These are phyloP conservation scores for Suillus subalutaceus DNA, from an alignment of 768 basidiomycete species.

Conservation along the genomic window DNA sequence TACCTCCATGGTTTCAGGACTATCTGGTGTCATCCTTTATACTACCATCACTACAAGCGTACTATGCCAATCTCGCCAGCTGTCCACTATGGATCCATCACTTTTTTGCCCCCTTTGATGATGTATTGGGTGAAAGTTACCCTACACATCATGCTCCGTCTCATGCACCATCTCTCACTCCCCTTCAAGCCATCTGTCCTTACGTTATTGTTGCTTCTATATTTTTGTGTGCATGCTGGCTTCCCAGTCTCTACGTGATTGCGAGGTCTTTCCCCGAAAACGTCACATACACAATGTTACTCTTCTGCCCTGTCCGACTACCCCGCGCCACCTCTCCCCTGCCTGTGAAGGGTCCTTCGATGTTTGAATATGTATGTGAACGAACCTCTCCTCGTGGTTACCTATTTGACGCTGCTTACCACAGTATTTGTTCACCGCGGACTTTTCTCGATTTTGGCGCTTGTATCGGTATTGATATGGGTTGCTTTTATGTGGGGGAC, in stretches of 20 bases:
- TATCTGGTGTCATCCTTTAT: slow-evolving; percentile 1
- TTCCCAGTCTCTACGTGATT: slow-evolving; percentile 26
- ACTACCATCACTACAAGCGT: slow-evolving; percentile 18
- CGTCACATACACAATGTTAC: slow-evolving; percentile 15
- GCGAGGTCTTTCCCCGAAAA: slow-evolving; percentile 31
- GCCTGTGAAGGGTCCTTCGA: slow-evolving; percentile 21
- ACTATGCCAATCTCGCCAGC: slow-evolving; percentile 63
- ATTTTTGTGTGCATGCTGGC: slow-evolving; percentile 10
- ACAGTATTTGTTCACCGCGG: neutral
- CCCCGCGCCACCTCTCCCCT: slow-evolving; percentile 4
- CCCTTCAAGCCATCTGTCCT: slow-evolving; percentile 16
- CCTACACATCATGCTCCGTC: neutral
- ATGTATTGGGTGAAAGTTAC: slow-evolving; percentile 11
- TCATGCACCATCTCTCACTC: slow-evolving; percentile 39
- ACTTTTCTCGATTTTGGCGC: neutral
- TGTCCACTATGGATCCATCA: slow-evolving; percentile 20
- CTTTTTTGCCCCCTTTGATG: slow-evolving; percentile 33
- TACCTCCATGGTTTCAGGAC: neutral
- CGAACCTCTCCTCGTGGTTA: slow-evolving; percentile 39
- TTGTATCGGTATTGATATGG: neutral
- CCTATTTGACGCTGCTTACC: slow-evolving; percentile 17
- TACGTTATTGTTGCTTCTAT: slow-evolving; percentile 22
- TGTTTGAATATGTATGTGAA: slow-evolving; percentile 27
- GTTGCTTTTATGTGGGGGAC: neutral
- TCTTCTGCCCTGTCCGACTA: slow-evolving; percentile 15